phyloP scores from a whole-genome alignment of 2,329 filamentous ascomycete species.

The Botrytis fabae region DNA sequence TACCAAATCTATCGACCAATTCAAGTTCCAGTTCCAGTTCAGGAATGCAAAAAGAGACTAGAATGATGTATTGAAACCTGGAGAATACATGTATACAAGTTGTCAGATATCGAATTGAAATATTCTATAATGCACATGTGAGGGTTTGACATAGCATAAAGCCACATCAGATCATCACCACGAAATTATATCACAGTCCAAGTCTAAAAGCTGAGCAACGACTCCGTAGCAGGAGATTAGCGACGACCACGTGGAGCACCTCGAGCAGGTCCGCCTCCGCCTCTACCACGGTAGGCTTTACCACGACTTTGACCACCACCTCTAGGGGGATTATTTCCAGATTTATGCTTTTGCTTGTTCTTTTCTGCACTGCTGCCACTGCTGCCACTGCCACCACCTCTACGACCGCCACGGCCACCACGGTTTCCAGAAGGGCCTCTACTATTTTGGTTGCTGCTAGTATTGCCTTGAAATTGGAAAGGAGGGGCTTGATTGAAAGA shows the following conservation, averaged over 20 bases:
- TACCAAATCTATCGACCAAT: not conserved
- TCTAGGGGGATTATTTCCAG: slow-evolving; percentile 1
- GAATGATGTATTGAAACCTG: not conserved
- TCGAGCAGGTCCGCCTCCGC: slow-evolving; percentile 7
- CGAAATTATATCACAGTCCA: not conserved
- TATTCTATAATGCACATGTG: not conserved
- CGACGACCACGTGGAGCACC: slow-evolving; percentile 15
- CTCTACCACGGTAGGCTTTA: slow-evolving; percentile 5
- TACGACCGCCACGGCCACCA: slow-evolving; percentile 3
- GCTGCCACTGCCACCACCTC: not conserved
- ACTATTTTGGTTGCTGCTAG: not conserved
- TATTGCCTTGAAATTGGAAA: slow-evolving; percentile 18
- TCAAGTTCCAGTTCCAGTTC: not conserved
- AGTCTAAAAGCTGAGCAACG: not conserved
- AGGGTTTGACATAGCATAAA: not conserved
- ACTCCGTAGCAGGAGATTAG: not conserved
- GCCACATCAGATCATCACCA: slow-evolving; percentile 6
- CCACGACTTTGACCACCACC: slow-evolving; percentile 1
- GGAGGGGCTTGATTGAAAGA: slow-evolving; percentile 7
- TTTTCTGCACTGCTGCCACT: not conserved
- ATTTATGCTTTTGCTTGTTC: slow-evolving; percentile 8
- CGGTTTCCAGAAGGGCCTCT: not conserved
- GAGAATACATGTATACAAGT: not conserved
- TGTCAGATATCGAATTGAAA: not conserved
- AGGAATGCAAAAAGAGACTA: not conserved